Base-by-base conservation (phyloP, 2,329 filamentous ascomycete species). In the Albifimbria verrucaria region DNA sequence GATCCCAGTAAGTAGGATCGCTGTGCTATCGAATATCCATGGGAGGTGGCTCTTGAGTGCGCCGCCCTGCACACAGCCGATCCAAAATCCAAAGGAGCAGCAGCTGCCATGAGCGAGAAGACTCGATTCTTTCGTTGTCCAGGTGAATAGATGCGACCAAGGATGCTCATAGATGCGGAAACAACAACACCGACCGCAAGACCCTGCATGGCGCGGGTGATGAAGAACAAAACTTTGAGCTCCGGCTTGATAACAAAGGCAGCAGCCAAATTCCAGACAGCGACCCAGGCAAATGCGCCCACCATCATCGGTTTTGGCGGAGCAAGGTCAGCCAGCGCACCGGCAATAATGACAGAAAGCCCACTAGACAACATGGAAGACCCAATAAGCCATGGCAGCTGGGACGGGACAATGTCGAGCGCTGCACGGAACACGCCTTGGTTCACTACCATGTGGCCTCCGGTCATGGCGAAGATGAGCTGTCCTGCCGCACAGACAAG, bases 161-260 rank as follows among this genome's bases (percentile, higher is more conserved):
- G 64, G 17, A 86, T 71, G 2, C 80, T 82, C 32, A 86, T 66
- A 2, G 70, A 77, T 59, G 85, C 86, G 0, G 82, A 81, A 18
- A 86, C 64, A 45, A 76, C 59, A 44, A 86, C 71, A 0, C 81
- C 78, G 1, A 81, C 78, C 0, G 81, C 82, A 41, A 81, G 75
- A 2, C 78, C 77, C 55, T 82, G 77, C 10, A 82, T 64, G 2
- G 73, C 77, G 22, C 79, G 73, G 24, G 71, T 71, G 50, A 79
- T 69, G 39, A 73, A 71, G 59, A 81, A 79, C 52, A 71, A 62
- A 22, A 68, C 53, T 12, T 45, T 50, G 32, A 55, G 36, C 24
- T 24, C 20, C 3, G 53, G 53, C 7, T 36, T 49, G 24, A 55
- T 51, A 43, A 23, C 51, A 12, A 49, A 28, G 4, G 51, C 47